These are phyloP conservation scores for Erysimum cheiri DNA, from an alignment of 441 rosid genomes.

Conservation along the genomic window DNA sequence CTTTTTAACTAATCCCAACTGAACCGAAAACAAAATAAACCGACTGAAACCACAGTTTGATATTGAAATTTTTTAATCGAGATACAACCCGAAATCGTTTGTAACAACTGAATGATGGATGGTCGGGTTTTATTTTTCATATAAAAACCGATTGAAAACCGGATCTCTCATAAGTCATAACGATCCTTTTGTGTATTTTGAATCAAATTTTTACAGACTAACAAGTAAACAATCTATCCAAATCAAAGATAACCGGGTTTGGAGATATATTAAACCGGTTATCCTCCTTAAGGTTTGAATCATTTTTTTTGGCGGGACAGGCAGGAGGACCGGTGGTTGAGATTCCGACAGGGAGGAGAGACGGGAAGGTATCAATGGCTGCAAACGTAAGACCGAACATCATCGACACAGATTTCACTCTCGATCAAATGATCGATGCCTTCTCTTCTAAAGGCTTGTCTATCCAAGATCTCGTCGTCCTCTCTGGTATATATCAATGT, in stretches of 20 bases:
- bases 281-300: background rate
- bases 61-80: too few species aligned
- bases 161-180: too few species aligned
- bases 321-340: conserved; percentile 60
- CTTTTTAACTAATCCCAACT: background rate
- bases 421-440: conserved; percentile 62
- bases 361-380: conserved; percentile 54
- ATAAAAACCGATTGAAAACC: too few species aligned
- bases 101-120: too few species aligned
- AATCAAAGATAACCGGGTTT: background rate
- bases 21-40: background rate
- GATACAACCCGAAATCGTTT: too few species aligned
- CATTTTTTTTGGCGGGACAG: conserved; percentile 36
- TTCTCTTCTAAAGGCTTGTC: conserved; percentile 78
- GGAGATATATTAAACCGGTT: conserved; percentile 15
- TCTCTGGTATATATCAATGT: conserved; percentile 60
- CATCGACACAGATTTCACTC: conserved; percentile 70
- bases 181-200: too few species aligned
- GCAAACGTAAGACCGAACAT: conserved; percentile 73
- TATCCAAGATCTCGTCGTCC: conserved; percentile 66
- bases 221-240: background rate
- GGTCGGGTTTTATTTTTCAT: too few species aligned
- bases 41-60: background rate
- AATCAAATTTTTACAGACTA: background rate
- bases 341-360: conserved; percentile 68